A percentile compares a stretch with the other conserved stretches of the same genome.
Evolutionary conservation across 495 filamentous ascomycete genomes (phyloP).

Genomic region (Podospora fimiseda): DNA sequence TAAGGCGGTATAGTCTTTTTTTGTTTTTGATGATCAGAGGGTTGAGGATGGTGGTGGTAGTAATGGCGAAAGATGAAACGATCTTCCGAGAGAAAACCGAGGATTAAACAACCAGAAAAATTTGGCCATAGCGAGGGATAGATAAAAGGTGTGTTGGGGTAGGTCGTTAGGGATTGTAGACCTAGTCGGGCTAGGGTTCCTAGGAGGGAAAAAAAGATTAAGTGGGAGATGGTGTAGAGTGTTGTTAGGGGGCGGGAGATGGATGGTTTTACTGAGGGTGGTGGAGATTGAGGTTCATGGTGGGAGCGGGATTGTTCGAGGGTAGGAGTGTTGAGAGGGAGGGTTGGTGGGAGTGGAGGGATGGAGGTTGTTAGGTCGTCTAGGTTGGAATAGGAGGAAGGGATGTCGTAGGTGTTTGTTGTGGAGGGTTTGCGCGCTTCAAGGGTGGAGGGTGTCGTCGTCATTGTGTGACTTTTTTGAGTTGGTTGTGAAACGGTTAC

Average conservation of each 20-base stretch:
- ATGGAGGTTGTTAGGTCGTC: conserved; percentile 39
- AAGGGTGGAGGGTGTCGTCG: too few relatives aligned
- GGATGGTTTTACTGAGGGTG: background rate
- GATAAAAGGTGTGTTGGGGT: conserved; percentile 67
- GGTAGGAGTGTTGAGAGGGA: too few relatives aligned
- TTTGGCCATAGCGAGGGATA: conserved; percentile 86
- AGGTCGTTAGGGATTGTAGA: conserved; percentile 72
- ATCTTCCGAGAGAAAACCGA: conserved; percentile 85
- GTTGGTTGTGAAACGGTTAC: too few relatives aligned
- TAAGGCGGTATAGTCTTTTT: conserved; percentile 88
- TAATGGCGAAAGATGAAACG: conserved; percentile 59
- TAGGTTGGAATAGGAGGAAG: conserved; percentile 43
- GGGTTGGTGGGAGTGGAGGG: too few relatives aligned
- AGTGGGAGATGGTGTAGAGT: conserved; percentile 72
- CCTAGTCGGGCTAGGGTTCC: conserved; percentile 83
- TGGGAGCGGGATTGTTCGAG: conserved; percentile 17
- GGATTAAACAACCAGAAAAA: conserved; percentile 70
- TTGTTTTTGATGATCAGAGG: too few relatives aligned
- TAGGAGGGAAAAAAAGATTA: conserved; percentile 79
- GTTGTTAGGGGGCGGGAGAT: conserved; percentile 57
- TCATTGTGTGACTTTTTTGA: too few relatives aligned
- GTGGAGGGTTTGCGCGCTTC: too few relatives aligned
- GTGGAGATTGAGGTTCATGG: background rate
- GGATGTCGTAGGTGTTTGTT: too few relatives aligned
- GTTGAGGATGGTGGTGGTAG: conserved; percentile 25